Base-by-base conservation (phyloP, 257 asterid species). In the Mentha longifolia region DNA sequence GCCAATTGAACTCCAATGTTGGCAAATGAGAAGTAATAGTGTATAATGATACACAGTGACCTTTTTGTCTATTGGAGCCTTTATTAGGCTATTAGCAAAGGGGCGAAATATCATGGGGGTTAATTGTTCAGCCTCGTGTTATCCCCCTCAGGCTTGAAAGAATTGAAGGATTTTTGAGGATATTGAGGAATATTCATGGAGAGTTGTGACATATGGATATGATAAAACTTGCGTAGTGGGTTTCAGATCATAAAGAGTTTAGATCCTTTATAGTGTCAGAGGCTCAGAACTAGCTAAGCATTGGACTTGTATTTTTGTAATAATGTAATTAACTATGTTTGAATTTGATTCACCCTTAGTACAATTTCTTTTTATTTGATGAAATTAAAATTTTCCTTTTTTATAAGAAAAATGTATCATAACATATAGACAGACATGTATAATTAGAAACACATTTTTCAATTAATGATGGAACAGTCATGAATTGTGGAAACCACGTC, bases 401-500 rank as follows among this genome's bases (percentile, higher is more conserved):
- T n/a, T n/a, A 35, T 33, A 16, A 61, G 49, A 16, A 16, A 22
- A 12, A n/a, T 52, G 66, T 30, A 73, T 31, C 42, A 5, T 74
- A 61, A 58, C 49, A 51, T 59, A 70, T 39, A 43, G 61, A 71
- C 33, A 42, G 51, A 43, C 63, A 22, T 25, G 20, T 50, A 61
- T 65, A 33, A 64, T 68, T 51, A 25, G 25, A 65, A 65, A 52
- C 46, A 31, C 57, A 22, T n/a, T 19, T 9, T 50, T 70, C 11
- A 7, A 71, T 47, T 28, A 75, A 78, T 71, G 74, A 60, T 67
- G 68, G 39, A 55, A 51, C 80, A 94, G 96, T 73, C 88, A 94
- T 78, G 99, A 94, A 81, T 77, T 94, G 80, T 89, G 99, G 98
- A 94, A 94, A 81, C 99, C 99, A 61, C 77, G 90, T 82, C 97